Evolutionary conservation across 176 grass and related monocot species (phyloP).

Genomic region (Avena insularis): DNA sequence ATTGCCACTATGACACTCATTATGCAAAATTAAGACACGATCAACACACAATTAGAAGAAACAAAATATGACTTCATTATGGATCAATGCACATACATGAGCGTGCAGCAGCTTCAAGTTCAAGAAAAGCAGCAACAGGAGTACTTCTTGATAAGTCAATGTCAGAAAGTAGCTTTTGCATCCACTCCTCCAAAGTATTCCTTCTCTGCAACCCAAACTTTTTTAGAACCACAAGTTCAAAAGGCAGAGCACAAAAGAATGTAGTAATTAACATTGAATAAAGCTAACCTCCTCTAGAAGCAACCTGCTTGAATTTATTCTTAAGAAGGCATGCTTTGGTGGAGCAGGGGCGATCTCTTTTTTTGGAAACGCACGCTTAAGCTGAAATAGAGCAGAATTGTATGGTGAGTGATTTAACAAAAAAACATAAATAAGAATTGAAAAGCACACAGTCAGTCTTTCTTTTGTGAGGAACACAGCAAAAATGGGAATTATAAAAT

Average conservation of each 20-base stretch:
- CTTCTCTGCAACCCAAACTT: conserved; percentile 75
- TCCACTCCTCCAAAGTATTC: conserved; percentile 87
- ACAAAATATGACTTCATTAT: not conserved
- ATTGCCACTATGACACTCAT: conserved; percentile 3
- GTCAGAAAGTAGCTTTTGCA: conserved; percentile 94
- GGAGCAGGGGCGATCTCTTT: conserved; percentile 74
- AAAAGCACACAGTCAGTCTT: conserved; percentile 14
- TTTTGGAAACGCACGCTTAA: conserved; percentile 81
- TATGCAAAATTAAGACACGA: conserved; percentile 10
- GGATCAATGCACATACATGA: conserved; percentile 68
- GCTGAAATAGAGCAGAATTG: conserved; percentile 52
- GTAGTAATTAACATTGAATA: not conserved
- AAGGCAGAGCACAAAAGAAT: conserved; percentile 37
- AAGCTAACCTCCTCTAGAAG: conserved; percentile 93
- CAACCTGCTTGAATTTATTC: conserved; percentile 90
- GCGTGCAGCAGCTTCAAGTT: conserved; percentile 88
- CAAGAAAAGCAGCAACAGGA: conserved; percentile 89
- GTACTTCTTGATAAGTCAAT: conserved; percentile 97
- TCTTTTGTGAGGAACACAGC: conserved; percentile 6
- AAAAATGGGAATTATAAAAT: conserved; percentile 18
- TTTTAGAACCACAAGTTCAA: conserved; percentile 31
- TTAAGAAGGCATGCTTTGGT: conserved; percentile 86
- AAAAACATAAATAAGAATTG: conserved; percentile 6
- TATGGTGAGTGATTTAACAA: conserved; percentile 27
- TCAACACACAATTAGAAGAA: conserved; percentile 26